Evolutionary conservation across 179 eudicot species (phyloP).

Genomic region (Pouteria campechiana): DNA sequence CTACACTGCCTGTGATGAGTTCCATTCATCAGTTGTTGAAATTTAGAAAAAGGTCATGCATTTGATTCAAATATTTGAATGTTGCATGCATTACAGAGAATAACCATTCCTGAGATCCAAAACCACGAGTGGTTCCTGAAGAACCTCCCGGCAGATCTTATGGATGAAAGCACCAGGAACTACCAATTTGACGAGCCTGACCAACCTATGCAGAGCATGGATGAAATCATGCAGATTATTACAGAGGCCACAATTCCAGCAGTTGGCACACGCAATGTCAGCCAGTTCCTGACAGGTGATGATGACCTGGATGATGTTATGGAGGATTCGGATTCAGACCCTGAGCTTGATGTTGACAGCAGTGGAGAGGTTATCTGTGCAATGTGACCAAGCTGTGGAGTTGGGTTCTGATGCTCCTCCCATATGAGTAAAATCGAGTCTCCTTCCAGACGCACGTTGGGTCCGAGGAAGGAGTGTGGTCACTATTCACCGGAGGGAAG

Average conservation of each 20-base stretch:
- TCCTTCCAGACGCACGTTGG: too few species aligned
- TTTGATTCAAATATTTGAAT: too few species aligned
- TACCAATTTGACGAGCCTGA: conserved; percentile 80
- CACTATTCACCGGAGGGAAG: too few species aligned
- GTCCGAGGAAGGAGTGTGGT: too few species aligned
- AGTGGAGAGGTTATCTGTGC: conserved; percentile 92
- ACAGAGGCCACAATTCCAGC: conserved; percentile 93
- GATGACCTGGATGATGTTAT: conserved; percentile 79
- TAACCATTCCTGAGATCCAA: conserved; percentile 64
- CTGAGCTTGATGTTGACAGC: conserved; percentile 87
- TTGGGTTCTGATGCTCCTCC: too few species aligned
- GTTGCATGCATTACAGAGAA: conserved; percentile 54
- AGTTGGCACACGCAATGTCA: conserved; percentile 36
- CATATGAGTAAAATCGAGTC: too few species aligned
- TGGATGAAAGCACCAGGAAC: conserved; percentile 42
- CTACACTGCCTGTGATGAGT: too few species aligned
- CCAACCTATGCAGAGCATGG: conserved; percentile 82
- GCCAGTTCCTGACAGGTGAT: conserved; percentile 58
- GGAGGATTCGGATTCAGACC: conserved; percentile 87
- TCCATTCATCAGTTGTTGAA: too few species aligned
- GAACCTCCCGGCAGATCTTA: conserved; percentile 78
- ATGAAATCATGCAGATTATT: conserved; percentile 88
- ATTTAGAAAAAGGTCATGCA: too few species aligned
- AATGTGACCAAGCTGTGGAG: conserved; percentile 21
- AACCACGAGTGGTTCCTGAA: conserved; percentile 78